Evolutionary conservation across 2,329 filamentous ascomycete genomes (phyloP), one percentile per base, ranked within the genome.

Genomic region (Penicillium sclerotigenum): DNA sequence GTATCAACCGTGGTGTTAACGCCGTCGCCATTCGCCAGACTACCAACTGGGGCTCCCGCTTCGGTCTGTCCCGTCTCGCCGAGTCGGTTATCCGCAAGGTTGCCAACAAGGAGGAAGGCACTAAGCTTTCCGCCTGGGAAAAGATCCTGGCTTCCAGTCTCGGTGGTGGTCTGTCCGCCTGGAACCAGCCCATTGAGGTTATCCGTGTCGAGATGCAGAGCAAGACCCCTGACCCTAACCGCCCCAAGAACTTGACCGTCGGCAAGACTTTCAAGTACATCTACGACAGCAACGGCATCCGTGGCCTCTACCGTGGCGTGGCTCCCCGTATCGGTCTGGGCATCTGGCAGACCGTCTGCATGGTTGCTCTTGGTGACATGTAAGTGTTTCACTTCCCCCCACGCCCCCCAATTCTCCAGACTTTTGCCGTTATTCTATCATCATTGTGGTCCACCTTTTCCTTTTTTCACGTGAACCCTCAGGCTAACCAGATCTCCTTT

Each of bases 201-300:
- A 97, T 99, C 75, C 91, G 94, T 63, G 93, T 99, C 60, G 94
- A 99, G 85, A 97, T 99, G 91, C 94, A 99, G 86, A 96, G 90
- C 81, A 97, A 97, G 87, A 97, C 88, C 69, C 90, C 89, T 68
- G 94, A 99, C 74, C 92, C 94, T 59, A 97, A 97, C 82, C 89
- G 94, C 50, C 94, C 94, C 68, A 96, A 96, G 87, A 99, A 99
- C 81, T 88, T 99, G 89, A 97, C 91, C 48, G 94, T 99, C 61
- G 90, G 87, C 67, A 96, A 91, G 70, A 81, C 85, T 9, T 80
- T 83, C 66, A 81, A 72, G 66, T 99, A 99, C 80, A 97, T 99
- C 76, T 97, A 97, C 80, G 73, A 83, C 65, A 85, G 84, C 73
- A 97, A 96, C 77, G 94, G 94, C 59, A 46, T 97, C 71, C 89